phyloP scores from a whole-genome alignment of 2,329 filamentous ascomycete species.

The Botrytis medusae region DNA sequence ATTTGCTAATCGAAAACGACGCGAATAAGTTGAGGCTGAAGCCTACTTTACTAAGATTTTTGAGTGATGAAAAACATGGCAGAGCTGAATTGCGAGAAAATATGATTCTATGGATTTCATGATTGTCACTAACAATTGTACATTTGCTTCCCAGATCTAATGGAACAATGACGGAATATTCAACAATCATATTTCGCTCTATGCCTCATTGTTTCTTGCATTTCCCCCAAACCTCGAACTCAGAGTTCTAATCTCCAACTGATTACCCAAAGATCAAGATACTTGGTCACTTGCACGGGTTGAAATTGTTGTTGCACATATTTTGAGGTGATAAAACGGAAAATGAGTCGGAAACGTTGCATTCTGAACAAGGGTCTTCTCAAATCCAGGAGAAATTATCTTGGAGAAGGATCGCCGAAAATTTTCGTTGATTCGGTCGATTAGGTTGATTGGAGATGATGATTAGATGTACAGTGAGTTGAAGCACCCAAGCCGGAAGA shows the following conservation, averaged over 20 bases:
- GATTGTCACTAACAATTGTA: not conserved
- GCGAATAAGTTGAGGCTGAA: too few species aligned
- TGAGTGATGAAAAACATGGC: too few species aligned
- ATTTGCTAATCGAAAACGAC: too few species aligned
- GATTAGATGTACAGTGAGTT: not conserved
- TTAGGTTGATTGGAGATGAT: not conserved
- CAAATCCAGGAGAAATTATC: not conserved
- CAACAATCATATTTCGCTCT: not conserved
- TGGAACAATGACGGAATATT: not conserved
- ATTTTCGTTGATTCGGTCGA: not conserved
- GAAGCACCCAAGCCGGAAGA: not conserved
- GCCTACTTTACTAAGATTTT: too few species aligned
- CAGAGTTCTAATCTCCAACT: not conserved
- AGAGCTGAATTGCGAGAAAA: not conserved
- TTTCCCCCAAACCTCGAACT: not conserved
- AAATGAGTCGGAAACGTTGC: too few species aligned
- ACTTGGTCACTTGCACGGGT: not conserved
- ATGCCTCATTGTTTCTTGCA: not conserved
- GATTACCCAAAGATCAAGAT: not conserved
- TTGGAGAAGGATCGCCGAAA: not conserved
- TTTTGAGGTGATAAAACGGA: not conserved
- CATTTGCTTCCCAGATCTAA: not conserved
- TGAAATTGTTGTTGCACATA: not conserved
- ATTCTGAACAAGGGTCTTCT: not conserved
- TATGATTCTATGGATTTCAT: not conserved